A percentile compares a stretch with the other conserved stretches of the same genome.
Evolutionary conservation across 129 eudicot genomes (phyloP).

Genomic region (Centella asiatica): DNA sequence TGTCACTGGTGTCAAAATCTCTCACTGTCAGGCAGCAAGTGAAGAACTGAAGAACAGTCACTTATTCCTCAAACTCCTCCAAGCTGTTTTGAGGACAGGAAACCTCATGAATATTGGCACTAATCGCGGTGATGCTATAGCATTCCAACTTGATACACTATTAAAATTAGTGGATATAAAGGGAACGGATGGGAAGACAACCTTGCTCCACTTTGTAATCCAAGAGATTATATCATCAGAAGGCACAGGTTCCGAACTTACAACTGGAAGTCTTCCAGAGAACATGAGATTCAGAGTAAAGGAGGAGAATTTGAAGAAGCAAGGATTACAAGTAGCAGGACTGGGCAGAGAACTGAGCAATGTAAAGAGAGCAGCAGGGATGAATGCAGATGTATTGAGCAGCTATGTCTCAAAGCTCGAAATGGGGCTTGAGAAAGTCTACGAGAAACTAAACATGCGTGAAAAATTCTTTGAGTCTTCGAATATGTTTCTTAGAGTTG

Average conservation of each 20-base stretch:
- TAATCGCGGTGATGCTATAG: constrained; percentile 87
- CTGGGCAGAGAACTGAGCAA: constrained; percentile 66
- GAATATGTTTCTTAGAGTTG: constrained; percentile 59
- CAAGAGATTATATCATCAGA: constrained; percentile 88
- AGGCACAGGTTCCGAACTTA: constrained; percentile 37
- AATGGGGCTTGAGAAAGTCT: constrained; percentile 69
- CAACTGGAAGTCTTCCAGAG: constrained; percentile 19
- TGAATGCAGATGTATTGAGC: constrained; percentile 81
- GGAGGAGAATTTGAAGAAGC: constrained; percentile 62
- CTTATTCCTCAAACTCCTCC: constrained; percentile 87
- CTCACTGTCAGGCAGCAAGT: constrained; percentile 59
- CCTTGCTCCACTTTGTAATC: constrained; percentile 95
- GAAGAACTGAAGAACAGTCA: constrained; percentile 79
- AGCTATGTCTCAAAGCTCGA: constrained; percentile 73
- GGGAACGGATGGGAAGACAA: constrained; percentile 95
- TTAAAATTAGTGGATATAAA: constrained; percentile 78
- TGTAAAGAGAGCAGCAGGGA: constrained; percentile 83
- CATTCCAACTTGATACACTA: constrained; percentile 85
- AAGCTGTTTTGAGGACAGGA: constrained; percentile 88
- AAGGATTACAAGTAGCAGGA: constrained; percentile 70
- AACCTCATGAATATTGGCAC: constrained; percentile 97
- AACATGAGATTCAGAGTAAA: constrained; percentile 32
- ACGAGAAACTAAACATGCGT: constrained; percentile 49
- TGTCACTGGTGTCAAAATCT: background rate
- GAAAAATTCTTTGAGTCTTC: constrained; percentile 69